Percentiles rank a stretch among this genome's conserved stretches.
These are phyloP conservation scores for Fusarium chuoi DNA, from an alignment of 2,329 filamentous ascomycete genomes.

Conservation along the genomic window DNA sequence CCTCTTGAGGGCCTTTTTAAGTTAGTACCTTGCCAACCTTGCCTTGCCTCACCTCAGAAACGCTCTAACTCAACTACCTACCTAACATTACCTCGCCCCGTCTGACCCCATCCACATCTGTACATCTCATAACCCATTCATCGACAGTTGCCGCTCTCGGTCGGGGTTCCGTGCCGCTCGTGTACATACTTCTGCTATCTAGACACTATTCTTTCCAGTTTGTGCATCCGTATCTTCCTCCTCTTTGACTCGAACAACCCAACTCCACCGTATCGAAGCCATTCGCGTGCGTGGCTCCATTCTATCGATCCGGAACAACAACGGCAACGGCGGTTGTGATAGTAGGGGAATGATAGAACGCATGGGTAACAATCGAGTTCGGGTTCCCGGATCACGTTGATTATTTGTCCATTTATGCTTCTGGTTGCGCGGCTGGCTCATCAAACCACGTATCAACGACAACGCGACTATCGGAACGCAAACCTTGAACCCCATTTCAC, in stretches of 20 bases:
- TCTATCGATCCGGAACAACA: slow-evolving; percentile 7
- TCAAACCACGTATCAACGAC: slow-evolving; percentile 13
- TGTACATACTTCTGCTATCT: slow-evolving; percentile 35
- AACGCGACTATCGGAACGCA: slow-evolving; percentile 26
- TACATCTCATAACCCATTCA: slow-evolving; percentile 38
- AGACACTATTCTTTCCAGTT: slow-evolving; percentile 20
- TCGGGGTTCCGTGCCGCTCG: slow-evolving; percentile 38
- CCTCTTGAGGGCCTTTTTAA: slow-evolving; percentile 31
- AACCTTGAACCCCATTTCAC: slow-evolving; percentile 1
- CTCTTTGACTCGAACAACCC: neutral
- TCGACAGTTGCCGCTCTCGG: slow-evolving; percentile 35
- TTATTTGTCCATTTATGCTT: slow-evolving; percentile 1
- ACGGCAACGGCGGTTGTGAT: slow-evolving; percentile 6
- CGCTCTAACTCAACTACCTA: slow-evolving; percentile 41
- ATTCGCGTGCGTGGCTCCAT: slow-evolving; percentile 15
- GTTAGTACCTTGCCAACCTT: slow-evolving; percentile 33
- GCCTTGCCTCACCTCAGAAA: slow-evolving; percentile 36
- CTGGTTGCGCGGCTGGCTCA: slow-evolving; percentile 25
- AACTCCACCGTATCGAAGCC: slow-evolving; percentile 1
- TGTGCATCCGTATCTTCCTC: slow-evolving; percentile 13
- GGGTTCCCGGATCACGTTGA: slow-evolving; percentile 21
- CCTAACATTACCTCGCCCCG: slow-evolving; percentile 36
- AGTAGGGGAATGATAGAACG: slow-evolving; percentile 10
- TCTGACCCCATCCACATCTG: slow-evolving; percentile 37
- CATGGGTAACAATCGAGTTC: slow-evolving; percentile 5